These are phyloP conservation scores for Sclerotiophoma versabilis DNA, from an alignment of 2,329 filamentous ascomycete genomes.

Conservation along the genomic window DNA sequence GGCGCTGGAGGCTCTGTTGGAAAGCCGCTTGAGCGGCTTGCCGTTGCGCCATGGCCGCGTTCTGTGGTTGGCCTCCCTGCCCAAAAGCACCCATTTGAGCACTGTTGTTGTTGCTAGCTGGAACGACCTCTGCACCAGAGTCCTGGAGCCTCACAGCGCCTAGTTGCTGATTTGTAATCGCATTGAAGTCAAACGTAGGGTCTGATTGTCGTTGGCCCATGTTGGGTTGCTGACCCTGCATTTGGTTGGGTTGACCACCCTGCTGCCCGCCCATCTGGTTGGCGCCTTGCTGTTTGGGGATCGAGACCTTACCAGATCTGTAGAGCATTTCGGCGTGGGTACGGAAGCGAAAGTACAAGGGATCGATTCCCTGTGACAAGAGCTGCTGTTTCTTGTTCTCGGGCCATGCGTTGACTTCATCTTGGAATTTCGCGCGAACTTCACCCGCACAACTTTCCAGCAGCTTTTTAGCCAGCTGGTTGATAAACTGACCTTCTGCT, in stretches of 20 bases:
- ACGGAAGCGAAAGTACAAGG: conserved; percentile 60
- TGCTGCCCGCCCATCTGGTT: conserved; percentile 40
- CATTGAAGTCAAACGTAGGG: conserved; percentile 58
- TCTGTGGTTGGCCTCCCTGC: conserved; percentile 37
- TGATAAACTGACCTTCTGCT: conserved; percentile 46
- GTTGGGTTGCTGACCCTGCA: conserved; percentile 37
- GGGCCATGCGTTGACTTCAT: conserved; percentile 53
- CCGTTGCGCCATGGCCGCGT: conserved; percentile 37
- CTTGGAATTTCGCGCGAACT: conserved; percentile 54
- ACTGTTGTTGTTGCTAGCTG: conserved; percentile 64
- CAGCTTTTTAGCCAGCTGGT: conserved; percentile 56
- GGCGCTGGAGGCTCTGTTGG: conserved; percentile 46
- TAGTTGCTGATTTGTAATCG: conserved; percentile 66
- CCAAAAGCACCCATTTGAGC: conserved; percentile 47
- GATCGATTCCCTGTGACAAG: conserved; percentile 55
- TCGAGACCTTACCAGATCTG: conserved; percentile 29
- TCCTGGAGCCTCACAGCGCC: conserved; percentile 68
- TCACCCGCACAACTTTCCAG: conserved; percentile 57
- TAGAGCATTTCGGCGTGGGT: conserved; percentile 53
- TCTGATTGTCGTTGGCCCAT: conserved; percentile 39
- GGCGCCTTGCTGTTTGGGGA: conserved; percentile 14
- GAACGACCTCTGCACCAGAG: conserved; percentile 68
- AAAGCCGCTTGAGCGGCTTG: conserved; percentile 35
- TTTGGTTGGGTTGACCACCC: conserved; percentile 33
- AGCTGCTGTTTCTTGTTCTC: conserved; percentile 58